A percentile compares a stretch with the other conserved stretches of the same genome.
Evolutionary conservation across 805 yeast genomes (phyloP).

Genomic region (Yarrowia yakushimensis): DNA sequence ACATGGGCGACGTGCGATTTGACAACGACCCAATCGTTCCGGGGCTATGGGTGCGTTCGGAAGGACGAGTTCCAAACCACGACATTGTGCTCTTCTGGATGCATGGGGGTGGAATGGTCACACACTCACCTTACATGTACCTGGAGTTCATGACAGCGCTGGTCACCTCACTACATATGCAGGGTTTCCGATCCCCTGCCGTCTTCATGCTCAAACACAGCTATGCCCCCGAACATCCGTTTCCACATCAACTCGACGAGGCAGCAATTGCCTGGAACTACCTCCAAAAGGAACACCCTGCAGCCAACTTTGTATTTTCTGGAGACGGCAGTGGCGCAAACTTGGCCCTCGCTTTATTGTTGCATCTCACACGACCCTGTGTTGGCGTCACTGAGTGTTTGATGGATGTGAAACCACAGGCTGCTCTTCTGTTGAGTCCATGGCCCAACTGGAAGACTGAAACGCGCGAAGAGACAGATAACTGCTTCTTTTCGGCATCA

Average conservation of each 20-base stretch:
- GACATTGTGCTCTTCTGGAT: constrained; percentile 47
- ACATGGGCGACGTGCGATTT: constrained; percentile 34
- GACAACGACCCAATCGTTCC: constrained; percentile 34
- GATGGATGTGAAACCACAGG: constrained; percentile 34
- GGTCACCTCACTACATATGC: constrained; percentile 43
- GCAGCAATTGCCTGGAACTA: constrained; percentile 39
- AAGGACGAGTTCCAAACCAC: constrained; percentile 31
- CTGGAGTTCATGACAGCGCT: constrained; percentile 46
- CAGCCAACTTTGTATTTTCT: constrained; percentile 37
- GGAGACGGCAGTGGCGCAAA: constrained; percentile 54
- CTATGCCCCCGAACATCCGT: constrained; percentile 28
- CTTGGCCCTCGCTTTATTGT: constrained; percentile 40
- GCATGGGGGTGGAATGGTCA: constrained; percentile 45
- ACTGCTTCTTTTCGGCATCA: not conserved
- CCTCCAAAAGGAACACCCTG: constrained; percentile 31
- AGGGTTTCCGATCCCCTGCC: constrained; percentile 51
- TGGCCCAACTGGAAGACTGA: constrained; percentile 29
- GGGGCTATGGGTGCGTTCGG: constrained; percentile 40
- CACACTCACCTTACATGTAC: constrained; percentile 43
- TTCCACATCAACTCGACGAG: constrained; percentile 35
- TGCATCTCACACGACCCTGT: constrained; percentile 41
- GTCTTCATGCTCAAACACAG: constrained; percentile 41
- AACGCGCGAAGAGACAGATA: not conserved
- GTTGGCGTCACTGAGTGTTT: constrained; percentile 26
- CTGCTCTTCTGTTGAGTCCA: constrained; percentile 40